These are phyloP conservation scores for Penicillium simplicissimum DNA, from an alignment of 495 filamentous ascomycete genomes.

Conservation along the genomic window DNA sequence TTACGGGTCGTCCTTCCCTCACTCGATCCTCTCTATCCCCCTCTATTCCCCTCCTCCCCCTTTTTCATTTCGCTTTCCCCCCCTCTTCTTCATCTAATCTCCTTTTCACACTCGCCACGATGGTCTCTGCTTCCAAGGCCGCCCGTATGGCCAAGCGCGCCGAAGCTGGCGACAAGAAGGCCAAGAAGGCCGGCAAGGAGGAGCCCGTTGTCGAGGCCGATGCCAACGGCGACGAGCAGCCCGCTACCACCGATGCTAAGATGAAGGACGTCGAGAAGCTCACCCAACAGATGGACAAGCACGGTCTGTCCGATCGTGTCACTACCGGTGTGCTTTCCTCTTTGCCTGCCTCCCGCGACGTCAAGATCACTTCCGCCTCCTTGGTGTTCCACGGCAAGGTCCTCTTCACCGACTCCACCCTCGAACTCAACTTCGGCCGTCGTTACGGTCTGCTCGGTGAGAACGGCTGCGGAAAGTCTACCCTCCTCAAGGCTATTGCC, in stretches of 20 bases:
- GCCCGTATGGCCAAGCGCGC: conserved; percentile 95
- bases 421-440: conserved; percentile 91
- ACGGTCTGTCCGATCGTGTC: conserved; percentile 95
- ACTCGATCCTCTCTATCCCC: conserved; percentile 3
- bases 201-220: conserved; percentile 59
- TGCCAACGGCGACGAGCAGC: conserved; percentile 51
- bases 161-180: conserved; percentile 68
- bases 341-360: conserved; percentile 77
- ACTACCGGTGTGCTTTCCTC: conserved; percentile 96
- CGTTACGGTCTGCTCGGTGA: conserved; percentile 95
- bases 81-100: conserved; percentile 7
- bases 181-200: conserved; percentile 67
- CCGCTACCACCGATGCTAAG: conserved; percentile 69
- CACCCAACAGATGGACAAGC: conserved; percentile 87
- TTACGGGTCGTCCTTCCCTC: conserved; percentile 15
- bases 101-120: conserved; percentile 31
- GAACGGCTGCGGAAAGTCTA: conserved; percentile 99
- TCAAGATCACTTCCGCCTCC: conserved; percentile 92
- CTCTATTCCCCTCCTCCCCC: conserved; percentile 16
- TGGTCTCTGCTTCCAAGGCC: conserved; percentile 94
- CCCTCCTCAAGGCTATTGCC: conserved; percentile 90
- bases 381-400: conserved; percentile 98
- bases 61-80: conserved; percentile 10
- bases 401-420: conserved; percentile 85
- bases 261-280: conserved; percentile 80